A percentile compares a stretch with the other conserved stretches of the same genome.
phyloP scores from a whole-genome alignment of 164 flowering plant species.

The Protea cynaroides region DNA sequence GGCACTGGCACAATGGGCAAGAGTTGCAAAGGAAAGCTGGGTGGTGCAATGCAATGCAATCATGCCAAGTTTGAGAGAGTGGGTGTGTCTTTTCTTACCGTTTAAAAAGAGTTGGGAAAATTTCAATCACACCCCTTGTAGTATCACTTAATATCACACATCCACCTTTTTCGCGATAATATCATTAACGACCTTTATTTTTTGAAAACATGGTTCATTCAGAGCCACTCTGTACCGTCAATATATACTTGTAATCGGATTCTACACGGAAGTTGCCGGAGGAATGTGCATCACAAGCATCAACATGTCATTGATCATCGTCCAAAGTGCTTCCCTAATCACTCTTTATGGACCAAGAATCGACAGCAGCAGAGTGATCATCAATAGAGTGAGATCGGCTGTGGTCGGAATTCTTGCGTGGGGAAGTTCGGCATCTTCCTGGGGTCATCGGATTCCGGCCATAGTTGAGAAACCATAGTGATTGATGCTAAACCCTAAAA shows the following conservation, averaged over 20 bases:
- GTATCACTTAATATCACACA: too few relatives aligned
- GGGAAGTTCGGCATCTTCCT: conserved; percentile 65
- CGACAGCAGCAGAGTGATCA: conserved; percentile 93
- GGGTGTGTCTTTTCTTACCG: too few relatives aligned
- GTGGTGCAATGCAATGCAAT: too few relatives aligned
- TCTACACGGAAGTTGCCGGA: conserved; percentile 53
- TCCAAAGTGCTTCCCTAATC: conserved; percentile 97
- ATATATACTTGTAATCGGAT: conserved; percentile 92
- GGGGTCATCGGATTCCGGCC: conserved; percentile 78
- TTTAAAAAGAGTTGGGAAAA: too few relatives aligned
- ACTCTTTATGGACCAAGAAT: conserved; percentile 99
- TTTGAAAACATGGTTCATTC: too few relatives aligned
- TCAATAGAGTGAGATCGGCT: conserved; percentile 81
- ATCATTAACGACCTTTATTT: too few relatives aligned
- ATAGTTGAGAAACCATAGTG: conserved; percentile 17
- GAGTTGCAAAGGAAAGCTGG: too few relatives aligned
- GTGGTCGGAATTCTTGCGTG: conserved; percentile 35
- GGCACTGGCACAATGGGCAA: too few relatives aligned
- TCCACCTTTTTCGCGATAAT: too few relatives aligned
- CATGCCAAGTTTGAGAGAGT: too few relatives aligned
- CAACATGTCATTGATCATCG: conserved; percentile 95
- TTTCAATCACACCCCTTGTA: too few relatives aligned
- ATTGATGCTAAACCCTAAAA: not conserved
- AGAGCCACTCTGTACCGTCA: too few relatives aligned
- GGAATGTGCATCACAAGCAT: conserved; percentile 84